Base-by-base conservation (phyloP, 1,284 basidiomycete species). In the Cutaneotrichosporon cavernicola region DNA sequence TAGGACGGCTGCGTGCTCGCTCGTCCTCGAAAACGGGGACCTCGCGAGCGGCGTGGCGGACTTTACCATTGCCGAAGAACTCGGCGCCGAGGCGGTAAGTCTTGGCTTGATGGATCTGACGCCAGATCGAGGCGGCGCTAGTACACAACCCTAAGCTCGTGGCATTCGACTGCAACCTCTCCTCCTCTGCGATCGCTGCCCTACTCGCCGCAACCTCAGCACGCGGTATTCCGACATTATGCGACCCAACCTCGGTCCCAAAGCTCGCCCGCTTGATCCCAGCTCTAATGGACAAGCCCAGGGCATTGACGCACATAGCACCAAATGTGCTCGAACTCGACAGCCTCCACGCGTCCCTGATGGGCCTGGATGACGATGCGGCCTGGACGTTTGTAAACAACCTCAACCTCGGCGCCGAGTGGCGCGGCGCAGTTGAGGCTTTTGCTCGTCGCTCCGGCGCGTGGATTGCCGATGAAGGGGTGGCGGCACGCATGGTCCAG, bases 21-120 rank as follows among this genome's bases (percentile, higher is more conserved):
- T 97, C 81, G 82, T 93, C 46, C 81, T 99, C 51, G 89, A 93
- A 73, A 79, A 80, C 26, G 93, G 94, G 0, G 85, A 87, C 61
- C 83, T 99, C 11, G 82, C 89, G 2, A 86, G 86, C 21, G 97
- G 97, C 7, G 87, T 98, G 6, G 92, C 95, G 6, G 95, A 97
- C 77, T 97, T 98, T 91, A 85, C 83, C 47, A 88, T 93, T 49
- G 86, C 87, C 9, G 82, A 86, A 60, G 74, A 80, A 1, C 74
- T 92, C 51, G 76, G 82, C 43, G 78, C 77, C 21, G 75, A 84
- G 22, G 74, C 79, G 72, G 89, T 90, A 73, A 66, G 81, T 16
- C 16, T 18, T 11, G 18, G 9, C n/a, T 5, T 18, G 18, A n/a
- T 18, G 5, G 22, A 7, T 16, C 51, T 53, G 49, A n/a, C 55